Base-by-base conservation (phyloP, 2,329 filamentous ascomycete genomes). In the Verticillium zaregamsianum region DNA sequence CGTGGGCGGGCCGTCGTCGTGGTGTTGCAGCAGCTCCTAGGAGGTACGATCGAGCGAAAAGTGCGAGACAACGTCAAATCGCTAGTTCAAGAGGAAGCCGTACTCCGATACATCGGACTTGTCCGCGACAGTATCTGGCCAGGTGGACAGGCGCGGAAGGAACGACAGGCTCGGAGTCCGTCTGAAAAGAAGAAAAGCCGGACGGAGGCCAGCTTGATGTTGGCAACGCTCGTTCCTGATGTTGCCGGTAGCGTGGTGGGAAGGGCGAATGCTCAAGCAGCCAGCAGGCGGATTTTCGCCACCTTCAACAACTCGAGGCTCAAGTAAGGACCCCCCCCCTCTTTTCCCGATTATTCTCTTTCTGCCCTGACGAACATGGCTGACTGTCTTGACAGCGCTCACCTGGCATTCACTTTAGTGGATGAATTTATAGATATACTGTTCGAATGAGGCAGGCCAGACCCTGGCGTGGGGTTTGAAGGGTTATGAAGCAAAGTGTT, bases 11-110 rank as follows among this genome's bases (percentile, higher is more conserved):
- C 95, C 0, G 95, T 98, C 1, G 94, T 99, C 5, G 93, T 99
- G 11, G 94, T 99, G 2, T 82, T 99, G 23, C 95, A 99, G 72
- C 95, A 99, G 74, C 85, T 99, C 6, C 86, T 99, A 1, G 95
- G 95, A 15, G 94, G 95, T 25, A 98, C 95, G 0, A 96, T 99
- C 65, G 95, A 99, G 77, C 89, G 93, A 63, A 97, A 97, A 75
- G 90, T 98, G 33, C 88, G 95, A 23, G 95, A 99, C 63, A 90
- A 88, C 60, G 89, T 93, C 52, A 89, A 87, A 66, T 80, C 84
- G 54, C 79, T 96, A 1, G 78, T 92, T 0, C 87, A 91, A 62
- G 93, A 97, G 66, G 90, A 95, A 23, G 88, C 88, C 3, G 77
- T 98, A 11, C 79, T 94, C 52, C 86, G 84, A 61, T 96, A 95